Percentiles rank a stretch among this genome's conserved stretches.
Evolutionary conservation across 2,329 filamentous ascomycete species (phyloP).

Genomic region (Parafenestella ontariensis): DNA sequence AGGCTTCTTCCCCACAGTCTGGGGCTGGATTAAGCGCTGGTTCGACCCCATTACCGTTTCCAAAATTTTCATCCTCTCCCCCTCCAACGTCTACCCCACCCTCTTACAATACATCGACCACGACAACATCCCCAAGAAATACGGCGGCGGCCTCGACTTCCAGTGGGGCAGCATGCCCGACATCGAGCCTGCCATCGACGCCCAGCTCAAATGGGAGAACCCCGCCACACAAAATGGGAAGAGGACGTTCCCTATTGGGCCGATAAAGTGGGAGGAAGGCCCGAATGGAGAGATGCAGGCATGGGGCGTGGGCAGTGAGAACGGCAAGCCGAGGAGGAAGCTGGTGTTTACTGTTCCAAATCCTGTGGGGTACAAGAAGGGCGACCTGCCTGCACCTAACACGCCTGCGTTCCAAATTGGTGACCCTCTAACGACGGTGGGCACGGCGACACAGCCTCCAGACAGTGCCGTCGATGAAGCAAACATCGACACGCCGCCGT

Average conservation of each 20-base stretch:
- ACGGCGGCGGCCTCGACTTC: constrained; percentile 87
- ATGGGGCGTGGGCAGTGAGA: constrained; percentile 54
- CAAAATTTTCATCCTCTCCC: constrained; percentile 90
- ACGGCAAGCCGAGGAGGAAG: constrained; percentile 49
- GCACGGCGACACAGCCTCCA: constrained; percentile 47
- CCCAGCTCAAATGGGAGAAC: constrained; percentile 51
- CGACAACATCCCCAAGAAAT: constrained; percentile 84
- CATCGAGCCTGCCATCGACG: constrained; percentile 65
- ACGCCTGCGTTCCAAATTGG: constrained; percentile 35
- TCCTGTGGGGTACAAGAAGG: constrained; percentile 37
- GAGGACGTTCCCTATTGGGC: constrained; percentile 56
- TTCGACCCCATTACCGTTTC: constrained; percentile 84
- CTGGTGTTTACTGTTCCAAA: constrained; percentile 50
- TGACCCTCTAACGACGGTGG: constrained; percentile 42
- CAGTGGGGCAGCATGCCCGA: constrained; percentile 76
- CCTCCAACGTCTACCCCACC: constrained; percentile 75
- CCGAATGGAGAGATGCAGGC: constrained; percentile 53
- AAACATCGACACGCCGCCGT: constrained; percentile 30
- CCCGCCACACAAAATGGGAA: constrained; percentile 39
- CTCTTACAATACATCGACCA: constrained; percentile 82
- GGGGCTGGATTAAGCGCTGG: constrained; percentile 96
- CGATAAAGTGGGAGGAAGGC: constrained; percentile 55
- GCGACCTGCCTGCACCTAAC: constrained; percentile 33
- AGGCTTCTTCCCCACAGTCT: constrained; percentile 88
- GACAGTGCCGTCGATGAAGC: constrained; percentile 28